A percentile compares a stretch with the other conserved stretches of the same genome.
phyloP scores from a whole-genome alignment of 148 eudicot species.

The Persicaria tinctoria region DNA sequence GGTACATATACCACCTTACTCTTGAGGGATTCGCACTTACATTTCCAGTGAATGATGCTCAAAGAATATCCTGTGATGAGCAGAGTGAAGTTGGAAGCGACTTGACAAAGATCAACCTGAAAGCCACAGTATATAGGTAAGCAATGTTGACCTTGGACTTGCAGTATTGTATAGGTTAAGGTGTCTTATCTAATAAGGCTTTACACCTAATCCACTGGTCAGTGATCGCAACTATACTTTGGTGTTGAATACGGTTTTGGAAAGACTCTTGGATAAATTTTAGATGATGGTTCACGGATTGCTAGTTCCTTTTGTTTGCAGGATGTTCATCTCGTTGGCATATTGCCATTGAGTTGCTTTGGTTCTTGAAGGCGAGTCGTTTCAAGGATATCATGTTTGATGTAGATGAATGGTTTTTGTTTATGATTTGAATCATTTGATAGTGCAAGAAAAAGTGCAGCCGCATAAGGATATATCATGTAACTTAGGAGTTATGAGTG shows the following conservation, averaged over 20 bases:
- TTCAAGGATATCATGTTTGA: no score
- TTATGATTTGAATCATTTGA: no score
- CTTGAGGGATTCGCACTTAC: slow-evolving; percentile 67
- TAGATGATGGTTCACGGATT: neutral
- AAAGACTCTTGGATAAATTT: neutral
- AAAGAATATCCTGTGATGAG: slow-evolving; percentile 21
- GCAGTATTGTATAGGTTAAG: neutral
- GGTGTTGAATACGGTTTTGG: neutral
- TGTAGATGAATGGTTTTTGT: no score
- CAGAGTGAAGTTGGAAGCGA: slow-evolving; percentile 37
- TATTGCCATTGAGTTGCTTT: neutral
- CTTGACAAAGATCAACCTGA: slow-evolving; percentile 60
- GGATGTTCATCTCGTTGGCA: neutral
- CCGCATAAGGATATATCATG: no score
- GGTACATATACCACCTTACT: slow-evolving; percentile 72
- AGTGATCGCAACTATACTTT: neutral
- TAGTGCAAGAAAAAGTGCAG: no score
- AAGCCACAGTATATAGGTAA: slow-evolving; percentile 60
- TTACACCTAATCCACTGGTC: neutral
- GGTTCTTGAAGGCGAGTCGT: neutral
- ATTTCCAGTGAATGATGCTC: slow-evolving; percentile 38
- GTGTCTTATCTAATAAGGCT: neutral
- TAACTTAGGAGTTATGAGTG: no score
- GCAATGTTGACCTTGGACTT: neutral
- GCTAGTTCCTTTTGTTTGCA: neutral